Evolutionary conservation across 2,329 filamentous ascomycete genomes (phyloP).

Genomic region (Daldinia eschscholtzii): DNA sequence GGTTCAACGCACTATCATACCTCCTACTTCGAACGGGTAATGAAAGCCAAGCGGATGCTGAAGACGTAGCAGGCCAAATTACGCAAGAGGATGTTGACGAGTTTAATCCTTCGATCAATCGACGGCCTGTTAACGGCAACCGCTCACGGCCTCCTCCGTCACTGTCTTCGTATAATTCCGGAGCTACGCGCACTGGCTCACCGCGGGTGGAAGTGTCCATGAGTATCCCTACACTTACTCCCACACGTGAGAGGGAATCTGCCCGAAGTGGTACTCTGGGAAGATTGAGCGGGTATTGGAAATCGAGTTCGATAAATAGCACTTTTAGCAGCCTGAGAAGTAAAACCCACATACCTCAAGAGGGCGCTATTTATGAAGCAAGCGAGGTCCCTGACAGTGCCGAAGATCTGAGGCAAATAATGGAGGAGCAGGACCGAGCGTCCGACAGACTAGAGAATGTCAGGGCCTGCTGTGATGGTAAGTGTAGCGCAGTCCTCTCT

Average conservation of each 20-base stretch:
- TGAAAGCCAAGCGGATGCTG: slow-evolving; percentile 71
- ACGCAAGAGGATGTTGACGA: slow-evolving; percentile 77
- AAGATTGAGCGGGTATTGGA: slow-evolving; percentile 72
- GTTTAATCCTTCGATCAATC: slow-evolving; percentile 78
- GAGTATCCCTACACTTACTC: slow-evolving; percentile 69
- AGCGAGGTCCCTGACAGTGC: slow-evolving; percentile 79
- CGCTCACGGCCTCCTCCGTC: slow-evolving; percentile 72
- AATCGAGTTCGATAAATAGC: slow-evolving; percentile 60
- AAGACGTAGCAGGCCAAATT: slow-evolving; percentile 69
- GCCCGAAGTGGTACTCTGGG: slow-evolving; percentile 64
- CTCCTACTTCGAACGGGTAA: slow-evolving; percentile 81
- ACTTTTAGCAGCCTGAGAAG: slow-evolving; percentile 68
- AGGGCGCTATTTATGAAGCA: slow-evolving; percentile 68
- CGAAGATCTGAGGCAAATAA: slow-evolving; percentile 83
- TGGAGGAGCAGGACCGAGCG: slow-evolving; percentile 82
- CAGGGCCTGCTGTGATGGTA: slow-evolving; percentile 96
- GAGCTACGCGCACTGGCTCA: slow-evolving; percentile 75
- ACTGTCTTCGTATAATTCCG: slow-evolving; percentile 84
- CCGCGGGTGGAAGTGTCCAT: slow-evolving; percentile 65
- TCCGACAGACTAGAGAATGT: slow-evolving; percentile 92
- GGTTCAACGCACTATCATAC: slow-evolving; percentile 98
- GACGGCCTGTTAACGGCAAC: slow-evolving; percentile 57
- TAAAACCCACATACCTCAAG: slow-evolving; percentile 61
- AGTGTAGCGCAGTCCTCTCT: slow-evolving; percentile 54
- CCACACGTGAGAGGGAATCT: slow-evolving; percentile 58